phyloP scores from a whole-genome alignment of 2,329 filamentous ascomycete genomes.

The Gliomastix tumulicola region DNA sequence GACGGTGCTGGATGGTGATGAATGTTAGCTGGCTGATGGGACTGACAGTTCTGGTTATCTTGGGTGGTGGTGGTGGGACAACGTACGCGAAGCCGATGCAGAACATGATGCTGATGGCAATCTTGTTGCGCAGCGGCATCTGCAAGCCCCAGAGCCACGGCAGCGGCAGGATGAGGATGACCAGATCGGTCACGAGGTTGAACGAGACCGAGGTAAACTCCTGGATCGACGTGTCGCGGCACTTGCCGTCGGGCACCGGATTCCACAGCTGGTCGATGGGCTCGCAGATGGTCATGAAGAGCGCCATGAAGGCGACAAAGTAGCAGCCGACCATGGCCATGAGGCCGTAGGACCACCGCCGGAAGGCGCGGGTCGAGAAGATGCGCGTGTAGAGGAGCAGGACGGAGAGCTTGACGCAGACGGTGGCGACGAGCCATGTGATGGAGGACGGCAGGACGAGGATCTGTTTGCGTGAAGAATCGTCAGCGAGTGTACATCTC shows the following conservation, averaged over 20 bases:
- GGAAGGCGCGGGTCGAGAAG: constrained; percentile 17
- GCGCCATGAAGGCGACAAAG: constrained; percentile 17
- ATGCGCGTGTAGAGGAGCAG: constrained; percentile 20
- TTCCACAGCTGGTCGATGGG: constrained; percentile 21
- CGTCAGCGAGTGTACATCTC: constrained; percentile 2
- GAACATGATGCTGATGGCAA: constrained; percentile 21
- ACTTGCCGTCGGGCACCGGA: constrained; percentile 22
- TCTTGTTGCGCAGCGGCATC: constrained; percentile 27
- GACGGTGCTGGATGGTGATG: constrained; percentile 16
- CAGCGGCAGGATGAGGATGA: constrained; percentile 30
- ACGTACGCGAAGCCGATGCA: constrained; percentile 21
- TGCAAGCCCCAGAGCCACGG: constrained; percentile 33
- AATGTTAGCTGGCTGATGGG: neutral
- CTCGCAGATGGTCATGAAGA: constrained; percentile 20
- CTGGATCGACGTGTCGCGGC: constrained; percentile 18
- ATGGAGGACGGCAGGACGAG: constrained; percentile 15
- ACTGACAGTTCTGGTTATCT: constrained; percentile 4
- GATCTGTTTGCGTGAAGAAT: constrained; percentile 3
- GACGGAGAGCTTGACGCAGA: constrained; percentile 21
- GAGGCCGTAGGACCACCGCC: constrained; percentile 12
- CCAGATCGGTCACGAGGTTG: constrained; percentile 19
- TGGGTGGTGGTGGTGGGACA: neutral
- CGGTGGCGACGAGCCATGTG: constrained; percentile 17
- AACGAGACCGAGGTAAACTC: constrained; percentile 14
- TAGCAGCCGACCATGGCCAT: constrained; percentile 15